Evolutionary conservation across 345 rosid genomes (phyloP).

Genomic region (Pistacia vera): DNA sequence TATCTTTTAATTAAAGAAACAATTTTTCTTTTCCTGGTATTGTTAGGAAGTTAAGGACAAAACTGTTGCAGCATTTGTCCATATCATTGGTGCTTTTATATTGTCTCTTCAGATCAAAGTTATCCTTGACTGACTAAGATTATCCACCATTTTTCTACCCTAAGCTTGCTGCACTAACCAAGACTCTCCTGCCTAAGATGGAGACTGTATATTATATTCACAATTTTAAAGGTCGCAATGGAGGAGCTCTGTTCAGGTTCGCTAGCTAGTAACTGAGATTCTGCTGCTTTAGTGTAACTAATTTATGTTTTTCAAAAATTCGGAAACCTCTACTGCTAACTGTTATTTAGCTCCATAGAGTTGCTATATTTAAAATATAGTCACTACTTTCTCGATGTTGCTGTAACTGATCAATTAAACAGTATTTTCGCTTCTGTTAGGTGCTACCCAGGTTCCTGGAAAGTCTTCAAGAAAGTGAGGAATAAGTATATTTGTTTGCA

Average conservation of each 20-base stretch:
- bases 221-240: slow-evolving; percentile 83
- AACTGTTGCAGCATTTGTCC: neutral
- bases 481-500: slow-evolving; percentile 52
- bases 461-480: slow-evolving; percentile 63
- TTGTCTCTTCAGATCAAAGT: slow-evolving; percentile 7
- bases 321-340: neutral
- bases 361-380: neutral
- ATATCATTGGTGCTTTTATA: slow-evolving; percentile 2
- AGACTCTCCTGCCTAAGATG: slow-evolving; percentile 75
- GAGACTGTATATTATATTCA: slow-evolving; percentile 94
- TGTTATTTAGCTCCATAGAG: neutral
- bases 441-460: slow-evolving; percentile 96
- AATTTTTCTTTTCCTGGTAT: neutral
- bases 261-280: neutral
- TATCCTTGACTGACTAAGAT: slow-evolving; percentile 55
- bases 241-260: slow-evolving; percentile 93
- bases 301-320: neutral
- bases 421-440: slow-evolving; percentile 25
- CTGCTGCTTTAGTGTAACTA: neutral
- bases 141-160: slow-evolving; percentile 96
- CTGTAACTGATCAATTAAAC: neutral
- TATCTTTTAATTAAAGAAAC: neutral
- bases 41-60: neutral
- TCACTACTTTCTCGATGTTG: neutral
- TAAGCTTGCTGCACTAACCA: slow-evolving; percentile 76